Evolutionary conservation across 2,329 filamentous ascomycete species (phyloP).

Genomic region (Fusarium sp.): DNA sequence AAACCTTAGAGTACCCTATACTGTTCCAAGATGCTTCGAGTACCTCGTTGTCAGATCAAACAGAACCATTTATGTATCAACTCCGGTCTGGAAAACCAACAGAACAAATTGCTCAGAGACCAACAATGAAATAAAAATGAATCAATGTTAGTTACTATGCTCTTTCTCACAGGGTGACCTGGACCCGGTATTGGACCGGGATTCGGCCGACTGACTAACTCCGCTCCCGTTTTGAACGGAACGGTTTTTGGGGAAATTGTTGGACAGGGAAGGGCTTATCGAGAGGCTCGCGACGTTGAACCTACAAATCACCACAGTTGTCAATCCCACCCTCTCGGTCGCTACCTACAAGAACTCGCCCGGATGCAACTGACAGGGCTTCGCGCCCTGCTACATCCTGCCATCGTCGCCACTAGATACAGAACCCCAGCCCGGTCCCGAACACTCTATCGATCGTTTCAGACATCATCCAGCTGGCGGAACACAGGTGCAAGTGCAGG

Average conservation of each 20-base stretch:
- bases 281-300: slow-evolving; percentile 28
- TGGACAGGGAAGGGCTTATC: slow-evolving; percentile 28
- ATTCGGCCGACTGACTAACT: slow-evolving; percentile 30
- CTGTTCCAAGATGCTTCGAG: background rate
- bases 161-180: background rate
- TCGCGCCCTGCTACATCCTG: slow-evolving; percentile 49
- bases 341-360: slow-evolving; percentile 42
- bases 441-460: slow-evolving; percentile 44
- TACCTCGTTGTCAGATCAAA: background rate
- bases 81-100: background rate
- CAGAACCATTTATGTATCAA: background rate
- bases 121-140: background rate
- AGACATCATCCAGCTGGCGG: slow-evolving; percentile 36
- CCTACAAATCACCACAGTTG: slow-evolving; percentile 8
- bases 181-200: slow-evolving; percentile 14
- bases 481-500: slow-evolving; percentile 31
- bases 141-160: background rate
- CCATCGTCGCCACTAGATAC: slow-evolving; percentile 46
- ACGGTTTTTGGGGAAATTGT: slow-evolving; percentile 35
- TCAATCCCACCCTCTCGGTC: slow-evolving; percentile 12
- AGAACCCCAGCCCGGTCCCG: slow-evolving; percentile 41
- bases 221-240: slow-evolving; percentile 21
- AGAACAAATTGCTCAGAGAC: background rate
- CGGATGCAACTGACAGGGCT: slow-evolving; percentile 52
- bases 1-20: background rate